Conservation (phyloP, 2,329 filamentous ascomycete species). For the Endothia cerciana region DNA sequence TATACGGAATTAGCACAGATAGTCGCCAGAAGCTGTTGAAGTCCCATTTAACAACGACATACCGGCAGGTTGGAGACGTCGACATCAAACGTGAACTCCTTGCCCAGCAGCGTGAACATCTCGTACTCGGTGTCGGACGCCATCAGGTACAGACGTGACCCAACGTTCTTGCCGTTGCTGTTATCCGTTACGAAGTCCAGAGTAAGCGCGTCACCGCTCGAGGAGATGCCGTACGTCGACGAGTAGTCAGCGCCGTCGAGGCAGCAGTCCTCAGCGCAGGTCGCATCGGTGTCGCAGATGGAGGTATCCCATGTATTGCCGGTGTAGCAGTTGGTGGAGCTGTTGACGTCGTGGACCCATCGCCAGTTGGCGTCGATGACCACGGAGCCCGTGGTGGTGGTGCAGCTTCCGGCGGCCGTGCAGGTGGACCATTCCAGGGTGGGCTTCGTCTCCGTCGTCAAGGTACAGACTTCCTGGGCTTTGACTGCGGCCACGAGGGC, state of each 20-base stretch:
- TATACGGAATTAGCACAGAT: background rate
- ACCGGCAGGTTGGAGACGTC: slow-evolving; percentile 66
- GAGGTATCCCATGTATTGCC: slow-evolving; percentile 47
- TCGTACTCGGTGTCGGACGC: slow-evolving; percentile 64
- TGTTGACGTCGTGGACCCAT: slow-evolving; percentile 55
- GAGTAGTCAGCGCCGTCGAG: slow-evolving; percentile 52
- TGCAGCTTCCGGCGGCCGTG: slow-evolving; percentile 53
- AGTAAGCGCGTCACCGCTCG: slow-evolving; percentile 47
- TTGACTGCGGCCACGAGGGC: slow-evolving; percentile 17
- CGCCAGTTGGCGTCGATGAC: slow-evolving; percentile 66
- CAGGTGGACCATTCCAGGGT: slow-evolving; percentile 58
- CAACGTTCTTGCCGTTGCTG: slow-evolving; percentile 47
- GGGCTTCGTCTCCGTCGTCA: slow-evolving; percentile 55
- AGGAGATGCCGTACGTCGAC: slow-evolving; percentile 52
- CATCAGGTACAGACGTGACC: slow-evolving; percentile 67
- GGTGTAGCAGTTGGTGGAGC: slow-evolving; percentile 60
- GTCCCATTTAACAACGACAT: background rate
- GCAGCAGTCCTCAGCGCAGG: slow-evolving; percentile 49
- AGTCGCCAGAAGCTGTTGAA: no score
- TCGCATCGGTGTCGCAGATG: slow-evolving; percentile 45
- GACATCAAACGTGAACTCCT: slow-evolving; percentile 75
- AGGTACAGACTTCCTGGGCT: slow-evolving; percentile 41
- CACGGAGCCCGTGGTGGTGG: slow-evolving; percentile 51
- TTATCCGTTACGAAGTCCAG: slow-evolving; percentile 57
- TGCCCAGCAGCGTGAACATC: slow-evolving; percentile 65